phyloP scores from a whole-genome alignment of 2,329 filamentous ascomycete species.

The Ascochyta viciae-villosae region DNA sequence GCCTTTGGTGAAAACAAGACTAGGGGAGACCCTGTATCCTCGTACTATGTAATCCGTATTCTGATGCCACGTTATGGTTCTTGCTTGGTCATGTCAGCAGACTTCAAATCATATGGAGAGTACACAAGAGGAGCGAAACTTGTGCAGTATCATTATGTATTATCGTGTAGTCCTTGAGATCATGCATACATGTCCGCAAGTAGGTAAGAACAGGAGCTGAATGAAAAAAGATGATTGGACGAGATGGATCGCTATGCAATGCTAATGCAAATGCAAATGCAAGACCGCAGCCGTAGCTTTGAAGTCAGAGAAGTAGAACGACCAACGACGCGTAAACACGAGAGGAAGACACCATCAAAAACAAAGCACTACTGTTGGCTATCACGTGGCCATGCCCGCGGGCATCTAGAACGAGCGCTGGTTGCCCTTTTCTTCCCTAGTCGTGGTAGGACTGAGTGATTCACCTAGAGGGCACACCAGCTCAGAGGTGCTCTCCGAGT shows the following conservation, averaged over 20 bases:
- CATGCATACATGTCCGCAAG: not conserved
- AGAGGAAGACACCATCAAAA: not conserved
- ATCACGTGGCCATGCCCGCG: not conserved
- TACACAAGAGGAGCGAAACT: not conserved
- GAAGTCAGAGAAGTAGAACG: not conserved
- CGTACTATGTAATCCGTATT: not conserved
- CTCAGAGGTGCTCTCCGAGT: conserved; percentile 8
- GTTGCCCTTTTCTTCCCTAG: conserved; percentile 6
- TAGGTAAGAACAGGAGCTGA: not conserved
- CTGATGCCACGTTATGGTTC: not conserved
- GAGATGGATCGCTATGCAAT: conserved; percentile 25
- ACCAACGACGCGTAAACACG: not conserved
- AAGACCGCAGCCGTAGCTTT: conserved; percentile 8
- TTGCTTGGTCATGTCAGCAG: not conserved
- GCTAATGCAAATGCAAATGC: conserved; percentile 29
- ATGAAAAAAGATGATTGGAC: not conserved
- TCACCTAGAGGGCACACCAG: conserved; percentile 6
- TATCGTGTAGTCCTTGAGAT: not conserved
- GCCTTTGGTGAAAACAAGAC: conserved; percentile 4
- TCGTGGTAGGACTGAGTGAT: conserved; percentile 14
- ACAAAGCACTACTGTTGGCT: not conserved
- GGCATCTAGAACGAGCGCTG: not conserved
- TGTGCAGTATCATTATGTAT: not conserved
- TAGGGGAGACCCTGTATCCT: conserved; percentile 13
- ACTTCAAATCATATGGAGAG: not conserved